Conservation (phyloP, 1,284 basidiomycete species). For the Sporisorium iseilematis-ciliati region DNA sequence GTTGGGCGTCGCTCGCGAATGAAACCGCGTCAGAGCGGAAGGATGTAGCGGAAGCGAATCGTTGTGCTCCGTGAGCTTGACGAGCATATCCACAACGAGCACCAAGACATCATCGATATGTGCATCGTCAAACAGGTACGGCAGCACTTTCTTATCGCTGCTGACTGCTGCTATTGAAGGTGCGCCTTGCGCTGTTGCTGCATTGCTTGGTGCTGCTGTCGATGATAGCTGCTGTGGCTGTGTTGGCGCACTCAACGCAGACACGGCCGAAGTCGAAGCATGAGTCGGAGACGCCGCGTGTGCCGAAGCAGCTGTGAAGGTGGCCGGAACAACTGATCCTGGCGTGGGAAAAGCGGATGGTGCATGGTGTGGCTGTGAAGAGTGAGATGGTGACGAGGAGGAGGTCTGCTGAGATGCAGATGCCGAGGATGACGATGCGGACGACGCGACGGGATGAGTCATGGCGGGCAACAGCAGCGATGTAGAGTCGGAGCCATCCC, state of each 20-base stretch:
- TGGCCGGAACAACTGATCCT: conserved; percentile 15
- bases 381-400: conserved; percentile 16
- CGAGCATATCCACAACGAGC: conserved; percentile 67
- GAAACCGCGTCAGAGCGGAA: conserved; percentile 66
- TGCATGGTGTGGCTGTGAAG: conserved; percentile 9
- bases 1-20: conserved; percentile 66
- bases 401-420: not conserved
- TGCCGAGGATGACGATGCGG: conserved; percentile 6
- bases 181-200: conserved; percentile 10
- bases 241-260: conserved; percentile 8
- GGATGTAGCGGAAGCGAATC: conserved; percentile 67
- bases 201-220: not conserved
- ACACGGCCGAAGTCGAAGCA: conserved; percentile 7
- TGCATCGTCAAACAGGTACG: conserved; percentile 64
- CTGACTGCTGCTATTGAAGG: conserved; percentile 5
- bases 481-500: conserved; percentile 23
- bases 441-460: conserved; percentile 20
- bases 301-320: conserved; percentile 22
- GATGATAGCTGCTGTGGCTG: conserved; percentile 2
- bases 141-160: conserved; percentile 41
- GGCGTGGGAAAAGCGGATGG: conserved; percentile 19
- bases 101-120: conserved; percentile 64
- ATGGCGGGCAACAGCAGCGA: conserved; percentile 20
- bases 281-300: conserved; percentile 26
- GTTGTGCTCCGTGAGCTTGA: conserved; percentile 66